Percentiles rank a stretch among this genome's conserved stretches.
These are phyloP conservation scores for Hibiscus trionum DNA, from an alignment of 345 rosid genomes.

Conservation along the genomic window DNA sequence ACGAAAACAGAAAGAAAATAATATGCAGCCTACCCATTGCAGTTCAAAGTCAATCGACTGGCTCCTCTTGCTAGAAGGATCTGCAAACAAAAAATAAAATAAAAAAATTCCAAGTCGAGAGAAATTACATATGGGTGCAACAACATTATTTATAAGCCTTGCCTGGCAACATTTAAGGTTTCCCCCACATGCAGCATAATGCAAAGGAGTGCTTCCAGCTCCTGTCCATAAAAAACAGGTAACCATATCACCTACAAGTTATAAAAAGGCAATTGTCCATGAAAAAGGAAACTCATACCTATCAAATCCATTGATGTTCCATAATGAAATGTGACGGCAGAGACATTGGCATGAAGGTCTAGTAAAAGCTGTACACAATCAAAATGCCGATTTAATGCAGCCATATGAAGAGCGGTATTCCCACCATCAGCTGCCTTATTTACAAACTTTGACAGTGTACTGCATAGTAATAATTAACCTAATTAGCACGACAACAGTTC, in stretches of 20 bases:
- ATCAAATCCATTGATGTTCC: constrained; percentile 99
- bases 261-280: neutral
- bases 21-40: constrained; percentile 65
- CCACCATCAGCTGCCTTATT: constrained; percentile 99
- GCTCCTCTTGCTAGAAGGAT: constrained; percentile 88
- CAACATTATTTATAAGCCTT: constrained; percentile 20
- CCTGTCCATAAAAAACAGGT: constrained; percentile 30
- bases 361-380: constrained; percentile 95
- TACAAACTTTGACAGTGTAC: constrained; percentile 81
- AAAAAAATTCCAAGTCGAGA: constrained; percentile 5
- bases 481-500: constrained; percentile 7
- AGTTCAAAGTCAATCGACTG: constrained; percentile 65
- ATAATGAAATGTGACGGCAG: constrained; percentile 83
- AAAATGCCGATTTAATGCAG: constrained; percentile 87
- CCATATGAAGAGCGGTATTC: constrained; percentile 96
- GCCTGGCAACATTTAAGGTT: constrained; percentile 97
- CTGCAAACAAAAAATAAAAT: constrained; percentile 33
- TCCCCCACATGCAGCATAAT: constrained; percentile 98
- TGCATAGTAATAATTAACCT: constrained; percentile 34
- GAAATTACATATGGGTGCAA: neutral
- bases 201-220: constrained; percentile 97
- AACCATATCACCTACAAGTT: constrained; percentile 9
- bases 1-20: constrained; percentile 3
- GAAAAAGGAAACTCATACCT: constrained; percentile 34
- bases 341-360: constrained; percentile 73